Evolutionary conservation across 2,329 filamentous ascomycete species (phyloP).

Genomic region (Arthroderma sp.): DNA sequence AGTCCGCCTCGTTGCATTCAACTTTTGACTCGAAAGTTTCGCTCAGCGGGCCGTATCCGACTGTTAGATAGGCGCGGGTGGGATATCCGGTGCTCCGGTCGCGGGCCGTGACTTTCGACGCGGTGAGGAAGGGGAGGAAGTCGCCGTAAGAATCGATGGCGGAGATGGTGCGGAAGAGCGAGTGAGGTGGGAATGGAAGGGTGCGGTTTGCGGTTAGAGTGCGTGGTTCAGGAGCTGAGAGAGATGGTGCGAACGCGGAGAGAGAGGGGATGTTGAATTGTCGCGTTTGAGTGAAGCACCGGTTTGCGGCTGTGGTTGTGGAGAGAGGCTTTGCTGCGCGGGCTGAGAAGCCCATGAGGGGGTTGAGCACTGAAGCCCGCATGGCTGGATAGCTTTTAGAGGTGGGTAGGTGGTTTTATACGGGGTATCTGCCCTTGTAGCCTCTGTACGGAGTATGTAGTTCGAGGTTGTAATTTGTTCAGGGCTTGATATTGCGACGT

Average conservation of each 20-base stretch:
- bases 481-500: too few species aligned
- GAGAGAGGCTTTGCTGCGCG: background rate
- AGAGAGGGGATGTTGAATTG: slow-evolving; percentile 10
- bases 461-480: too few species aligned
- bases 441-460: too few species aligned
- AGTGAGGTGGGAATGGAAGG: slow-evolving; percentile 57
- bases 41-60: slow-evolving; percentile 72
- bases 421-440: too few species aligned
- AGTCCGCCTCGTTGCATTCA: slow-evolving; percentile 55
- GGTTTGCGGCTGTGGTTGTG: slow-evolving; percentile 1
- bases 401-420: background rate
- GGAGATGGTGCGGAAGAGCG: slow-evolving; percentile 74
- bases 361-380: background rate
- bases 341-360: background rate
- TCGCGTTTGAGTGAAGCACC: slow-evolving; percentile 4
- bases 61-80: slow-evolving; percentile 60
- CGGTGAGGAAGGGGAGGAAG: slow-evolving; percentile 86
- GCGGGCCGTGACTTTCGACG: slow-evolving; percentile 64
- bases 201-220: slow-evolving; percentile 59
- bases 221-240: slow-evolving; percentile 38
- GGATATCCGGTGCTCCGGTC: slow-evolving; percentile 44
- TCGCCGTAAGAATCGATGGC: slow-evolving; percentile 70
- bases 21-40: slow-evolving; percentile 74
- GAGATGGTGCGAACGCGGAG: slow-evolving; percentile 8
- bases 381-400: background rate